Percentiles rank a stretch among this genome's conserved stretches.
These are phyloP conservation scores for Mycena epipterygia DNA, from an alignment of 768 basidiomycete species.

Conservation along the genomic window DNA sequence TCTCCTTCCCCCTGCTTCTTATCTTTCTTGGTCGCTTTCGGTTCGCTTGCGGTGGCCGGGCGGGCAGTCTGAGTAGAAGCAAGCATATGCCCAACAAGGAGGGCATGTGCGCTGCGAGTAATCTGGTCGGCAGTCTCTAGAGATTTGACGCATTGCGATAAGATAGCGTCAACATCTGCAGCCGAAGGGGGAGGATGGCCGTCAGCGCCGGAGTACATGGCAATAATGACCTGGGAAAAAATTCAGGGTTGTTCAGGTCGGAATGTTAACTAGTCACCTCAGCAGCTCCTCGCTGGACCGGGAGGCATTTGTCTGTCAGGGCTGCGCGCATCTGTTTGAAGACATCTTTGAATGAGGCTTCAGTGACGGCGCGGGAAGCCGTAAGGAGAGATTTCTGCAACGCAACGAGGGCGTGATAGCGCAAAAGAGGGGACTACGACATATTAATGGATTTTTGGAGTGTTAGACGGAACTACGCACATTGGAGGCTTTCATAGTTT, in stretches of 20 bases:
- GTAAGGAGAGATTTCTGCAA: slow-evolving; percentile 85
- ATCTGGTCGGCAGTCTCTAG: slow-evolving; percentile 64
- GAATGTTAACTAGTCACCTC: slow-evolving; percentile 61
- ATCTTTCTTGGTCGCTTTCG: slow-evolving; percentile 60
- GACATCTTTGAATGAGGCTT: slow-evolving; percentile 83
- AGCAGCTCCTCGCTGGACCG: slow-evolving; percentile 88
- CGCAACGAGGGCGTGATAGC: slow-evolving; percentile 83
- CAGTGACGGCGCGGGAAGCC: slow-evolving; percentile 88
- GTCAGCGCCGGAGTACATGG: slow-evolving; percentile 70
- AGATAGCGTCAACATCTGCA: slow-evolving; percentile 83
- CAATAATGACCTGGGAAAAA: slow-evolving; percentile 55
- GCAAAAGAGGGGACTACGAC: slow-evolving; percentile 79
- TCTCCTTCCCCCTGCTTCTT: slow-evolving; percentile 73
- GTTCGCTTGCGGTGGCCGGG: slow-evolving; percentile 58
- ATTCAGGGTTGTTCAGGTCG: slow-evolving; percentile 34
- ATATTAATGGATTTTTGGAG: slow-evolving; percentile 8
- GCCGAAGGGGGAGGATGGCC: slow-evolving; percentile 65
- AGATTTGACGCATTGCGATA: slow-evolving; percentile 76
- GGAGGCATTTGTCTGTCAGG: slow-evolving; percentile 84
- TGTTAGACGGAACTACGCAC: slow-evolving; percentile 57
- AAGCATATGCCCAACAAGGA: slow-evolving; percentile 87
- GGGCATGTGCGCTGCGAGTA: slow-evolving; percentile 64
- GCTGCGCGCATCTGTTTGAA: slow-evolving; percentile 84
- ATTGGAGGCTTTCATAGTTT: slow-evolving; percentile 78
- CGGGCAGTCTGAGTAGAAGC: slow-evolving; percentile 85